Evolutionary conservation across 225 moss, liverwort and hornwort species (phyloP), one percentile per base, ranked within the genome.

Genomic region (Anthoceros angustus): DNA sequence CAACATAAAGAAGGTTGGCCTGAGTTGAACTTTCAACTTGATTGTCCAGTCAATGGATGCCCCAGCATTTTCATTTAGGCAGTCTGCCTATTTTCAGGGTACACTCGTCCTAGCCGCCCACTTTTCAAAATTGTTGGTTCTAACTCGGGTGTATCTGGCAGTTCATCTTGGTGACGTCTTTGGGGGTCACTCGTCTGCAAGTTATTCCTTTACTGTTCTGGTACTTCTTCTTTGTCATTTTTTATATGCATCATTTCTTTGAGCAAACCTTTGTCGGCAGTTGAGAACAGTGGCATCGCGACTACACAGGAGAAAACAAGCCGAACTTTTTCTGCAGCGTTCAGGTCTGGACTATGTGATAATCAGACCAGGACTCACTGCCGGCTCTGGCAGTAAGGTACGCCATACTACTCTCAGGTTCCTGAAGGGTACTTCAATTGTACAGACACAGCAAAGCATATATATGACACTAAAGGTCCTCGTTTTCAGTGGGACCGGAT

Each of bases 331-430:
- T 67, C 70, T 98, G 76, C 98, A 98, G 75, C 79, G 98, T 7
- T 77, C 98, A 67, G 89, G 98, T 7, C 72, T 98, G 8, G 86
- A 98, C 40, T 98, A 98, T 46, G 92, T 89, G 2, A 80, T 98
- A 43, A 81, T 98, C 41, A 84, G 98, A 26, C 98, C 98, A 7
- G 98, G 92, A 67, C 89, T 92, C 42, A 80, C 92, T 66, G 87
- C 80, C 5, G 77, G 79, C 40, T 70, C 63, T 42, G 75, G 74
- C 66, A 79, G 77, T 66, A 71, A 69, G 71, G 80, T 80, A 69
- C 8, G 48, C 16, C 8, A 0, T 42, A 21, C 5, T 15, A 20
- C 18, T 3, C 25, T 38, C 7, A 20, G 20, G 2, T 8, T 41
- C 23, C 25, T 12, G 40, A 15, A 23, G 18, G 40, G 64, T 6